A percentile compares a stretch with the other conserved stretches of the same genome.
phyloP scores from a whole-genome alignment of 441 rosid species.

The Gossypium trilobum region DNA sequence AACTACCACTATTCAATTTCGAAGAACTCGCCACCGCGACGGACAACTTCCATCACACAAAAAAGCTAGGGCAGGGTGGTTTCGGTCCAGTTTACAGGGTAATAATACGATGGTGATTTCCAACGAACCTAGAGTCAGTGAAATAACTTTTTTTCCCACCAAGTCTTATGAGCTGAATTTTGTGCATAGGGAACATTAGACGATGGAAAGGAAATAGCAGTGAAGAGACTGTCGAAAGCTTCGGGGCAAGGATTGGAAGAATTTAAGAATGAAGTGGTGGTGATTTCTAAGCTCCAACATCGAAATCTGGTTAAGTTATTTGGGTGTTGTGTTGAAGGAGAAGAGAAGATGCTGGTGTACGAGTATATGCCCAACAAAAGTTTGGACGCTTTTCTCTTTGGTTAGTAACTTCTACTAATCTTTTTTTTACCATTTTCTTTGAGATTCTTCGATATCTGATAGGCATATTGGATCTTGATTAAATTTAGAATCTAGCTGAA shows the following conservation, averaged over 20 bases:
- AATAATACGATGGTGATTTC: neutral
- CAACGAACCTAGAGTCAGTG: neutral
- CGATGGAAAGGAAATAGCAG: slow-evolving; percentile 27
- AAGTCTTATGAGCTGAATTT: neutral
- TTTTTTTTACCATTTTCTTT: too few species aligned
- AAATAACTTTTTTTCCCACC: neutral
- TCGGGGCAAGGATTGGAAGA: slow-evolving; percentile 33
- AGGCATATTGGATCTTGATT: too few species aligned
- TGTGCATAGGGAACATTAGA: slow-evolving; percentile 18
- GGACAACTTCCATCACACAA: too few species aligned
- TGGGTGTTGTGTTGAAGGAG: slow-evolving; percentile 28
- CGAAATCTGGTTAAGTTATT: slow-evolving; percentile 29
- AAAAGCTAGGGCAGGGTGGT: too few species aligned
- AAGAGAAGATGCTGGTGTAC: slow-evolving; percentile 27
- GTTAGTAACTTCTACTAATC: neutral
- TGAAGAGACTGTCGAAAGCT: slow-evolving; percentile 26
- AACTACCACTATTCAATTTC: too few species aligned
- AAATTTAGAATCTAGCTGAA: too few species aligned
- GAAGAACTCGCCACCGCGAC: too few species aligned
- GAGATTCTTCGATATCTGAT: too few species aligned
- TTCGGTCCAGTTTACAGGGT: too few species aligned
- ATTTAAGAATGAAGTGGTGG: neutral
- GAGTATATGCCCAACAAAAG: slow-evolving; percentile 30
- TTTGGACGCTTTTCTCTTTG: slow-evolving; percentile 24
- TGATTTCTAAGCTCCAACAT: neutral